Conservation (phyloP, 2,329 filamentous ascomycete genomes). For the Colletotrichum falcatum region DNA sequence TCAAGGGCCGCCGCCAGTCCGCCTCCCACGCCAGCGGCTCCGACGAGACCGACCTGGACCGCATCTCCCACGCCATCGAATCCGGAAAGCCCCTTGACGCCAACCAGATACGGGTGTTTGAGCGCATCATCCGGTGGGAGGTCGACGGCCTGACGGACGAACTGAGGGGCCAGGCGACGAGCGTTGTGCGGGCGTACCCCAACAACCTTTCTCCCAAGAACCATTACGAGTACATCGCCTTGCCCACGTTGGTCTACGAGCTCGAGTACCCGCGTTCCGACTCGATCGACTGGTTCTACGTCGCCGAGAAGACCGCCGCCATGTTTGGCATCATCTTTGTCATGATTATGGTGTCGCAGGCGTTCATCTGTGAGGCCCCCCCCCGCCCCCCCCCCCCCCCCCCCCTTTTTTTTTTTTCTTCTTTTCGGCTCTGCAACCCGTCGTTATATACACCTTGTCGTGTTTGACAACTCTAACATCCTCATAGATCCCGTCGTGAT, state of each 20-base stretch:
- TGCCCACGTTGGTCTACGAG: conserved; percentile 85
- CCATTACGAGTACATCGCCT: conserved; percentile 78
- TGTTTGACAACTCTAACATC: conserved; percentile 23
- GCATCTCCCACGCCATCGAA: conserved; percentile 71
- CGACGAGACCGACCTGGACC: conserved; percentile 66
- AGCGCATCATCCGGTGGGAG: conserved; percentile 74
- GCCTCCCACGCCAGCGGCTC: conserved; percentile 48
- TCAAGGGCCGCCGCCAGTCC: conserved; percentile 56
- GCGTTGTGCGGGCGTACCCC: conserved; percentile 68
- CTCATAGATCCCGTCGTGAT: conserved; percentile 74
- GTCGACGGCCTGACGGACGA: conserved; percentile 74
- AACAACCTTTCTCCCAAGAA: conserved; percentile 74
- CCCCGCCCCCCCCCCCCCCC: not conserved
- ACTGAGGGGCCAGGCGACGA: conserved; percentile 71
- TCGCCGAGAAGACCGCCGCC: conserved; percentile 77
- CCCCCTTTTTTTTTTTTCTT: no score
- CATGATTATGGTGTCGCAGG: conserved; percentile 83
- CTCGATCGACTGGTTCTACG: conserved; percentile 79
- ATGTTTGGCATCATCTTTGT: conserved; percentile 80
- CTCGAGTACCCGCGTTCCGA: conserved; percentile 79
- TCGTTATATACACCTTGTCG: not conserved
- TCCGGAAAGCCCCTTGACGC: conserved; percentile 69
- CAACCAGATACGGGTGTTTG: conserved; percentile 73
- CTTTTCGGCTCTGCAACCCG: not conserved
- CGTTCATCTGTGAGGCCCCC: conserved; percentile 69